These are phyloP conservation scores for Drechslera avenae DNA, from an alignment of 2,329 filamentous ascomycete species.

Conservation along the genomic window DNA sequence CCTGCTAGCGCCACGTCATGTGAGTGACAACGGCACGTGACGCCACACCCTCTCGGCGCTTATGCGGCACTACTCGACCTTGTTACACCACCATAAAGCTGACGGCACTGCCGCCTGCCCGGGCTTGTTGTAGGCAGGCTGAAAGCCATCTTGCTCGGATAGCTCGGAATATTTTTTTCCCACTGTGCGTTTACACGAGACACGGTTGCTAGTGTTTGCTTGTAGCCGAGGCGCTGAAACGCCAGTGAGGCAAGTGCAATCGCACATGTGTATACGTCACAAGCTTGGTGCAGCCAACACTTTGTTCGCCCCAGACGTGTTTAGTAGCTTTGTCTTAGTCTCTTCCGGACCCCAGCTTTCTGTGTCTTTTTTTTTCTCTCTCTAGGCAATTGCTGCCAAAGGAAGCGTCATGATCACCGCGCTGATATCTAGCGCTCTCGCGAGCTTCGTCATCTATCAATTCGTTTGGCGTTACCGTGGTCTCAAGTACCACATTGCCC, in stretches of 20 bases:
- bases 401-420: slow-evolving; percentile 30
- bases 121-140: no score
- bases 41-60: not conserved
- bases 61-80: not conserved
- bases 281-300: slow-evolving; percentile 13
- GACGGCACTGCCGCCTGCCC: no score
- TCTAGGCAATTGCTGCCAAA: not conserved
- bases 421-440: slow-evolving; percentile 32
- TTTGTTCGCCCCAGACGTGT: slow-evolving; percentile 5
- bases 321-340: not conserved
- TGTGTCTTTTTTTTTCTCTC: no score
- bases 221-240: slow-evolving; percentile 33
- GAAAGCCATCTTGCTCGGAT: not conserved
- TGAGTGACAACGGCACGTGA: no score
- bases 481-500: slow-evolving; percentile 50
- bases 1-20: not conserved
- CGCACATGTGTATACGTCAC: slow-evolving; percentile 31
- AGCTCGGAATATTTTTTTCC: not conserved
- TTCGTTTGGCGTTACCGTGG: slow-evolving; percentile 42
- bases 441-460: slow-evolving; percentile 40
- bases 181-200: not conserved
- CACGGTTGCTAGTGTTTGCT: not conserved
- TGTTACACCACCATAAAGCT: not conserved
- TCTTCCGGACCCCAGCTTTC: not conserved
- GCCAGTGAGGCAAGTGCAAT: slow-evolving; percentile 29